Conservation (phyloP, 306 rosid genomes). For the Amphicarpaea edgeworthii region DNA sequence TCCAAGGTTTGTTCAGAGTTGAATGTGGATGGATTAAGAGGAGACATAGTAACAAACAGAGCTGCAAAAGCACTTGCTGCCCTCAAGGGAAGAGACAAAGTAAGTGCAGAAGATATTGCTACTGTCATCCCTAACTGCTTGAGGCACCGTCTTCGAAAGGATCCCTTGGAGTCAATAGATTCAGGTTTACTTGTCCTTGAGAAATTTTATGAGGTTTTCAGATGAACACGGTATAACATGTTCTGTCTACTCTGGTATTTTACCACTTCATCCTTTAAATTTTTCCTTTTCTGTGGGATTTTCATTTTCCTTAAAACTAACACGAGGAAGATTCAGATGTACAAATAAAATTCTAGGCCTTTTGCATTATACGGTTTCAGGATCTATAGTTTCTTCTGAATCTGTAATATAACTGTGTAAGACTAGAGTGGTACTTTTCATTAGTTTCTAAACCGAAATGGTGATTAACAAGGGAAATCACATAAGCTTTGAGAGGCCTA, state of each 20-base stretch:
- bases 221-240: slow-evolving; percentile 52
- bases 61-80: slow-evolving; percentile 96
- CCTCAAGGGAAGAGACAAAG: slow-evolving; percentile 79
- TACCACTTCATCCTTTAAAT: slow-evolving; percentile 35
- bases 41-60: slow-evolving; percentile 90
- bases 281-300: slow-evolving; percentile 36
- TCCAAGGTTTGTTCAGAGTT: slow-evolving; percentile 87
- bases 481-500: too few species aligned
- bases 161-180: slow-evolving; percentile 93
- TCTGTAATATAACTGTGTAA: background rate
- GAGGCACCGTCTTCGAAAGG: slow-evolving; percentile 96
- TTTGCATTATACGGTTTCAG: background rate
- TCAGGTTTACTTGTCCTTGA: slow-evolving; percentile 91
- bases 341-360: slow-evolving; percentile 26
- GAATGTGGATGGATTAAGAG: slow-evolving; percentile 96
- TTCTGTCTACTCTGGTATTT: slow-evolving; percentile 35
- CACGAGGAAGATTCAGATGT: slow-evolving; percentile 42
- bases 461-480: too few species aligned
- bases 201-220: slow-evolving; percentile 87
- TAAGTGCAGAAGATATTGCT: slow-evolving; percentile 82
- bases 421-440: slow-evolving; percentile 6
- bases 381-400: slow-evolving; percentile 30
- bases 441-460: background rate
- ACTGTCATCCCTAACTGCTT: slow-evolving; percentile 94
- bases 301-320: slow-evolving; percentile 33